Evolutionary conservation across 768 basidiomycete species (phyloP).

Genomic region (Harrya chromipes): DNA sequence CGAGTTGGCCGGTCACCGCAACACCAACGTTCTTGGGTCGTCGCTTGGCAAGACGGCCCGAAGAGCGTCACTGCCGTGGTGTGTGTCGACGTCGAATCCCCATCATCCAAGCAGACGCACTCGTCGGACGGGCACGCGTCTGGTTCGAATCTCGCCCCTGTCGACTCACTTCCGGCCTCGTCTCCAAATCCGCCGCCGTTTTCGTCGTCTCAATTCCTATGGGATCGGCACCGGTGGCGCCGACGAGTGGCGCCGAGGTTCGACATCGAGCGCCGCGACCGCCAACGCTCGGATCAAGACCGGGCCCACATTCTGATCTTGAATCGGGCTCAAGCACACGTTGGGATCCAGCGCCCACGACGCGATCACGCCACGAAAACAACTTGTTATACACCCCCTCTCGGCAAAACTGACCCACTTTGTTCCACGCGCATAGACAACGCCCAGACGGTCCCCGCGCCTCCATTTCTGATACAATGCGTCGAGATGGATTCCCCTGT

Average conservation of each 20-base stretch:
- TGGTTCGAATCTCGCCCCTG: neutral
- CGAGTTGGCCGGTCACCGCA: neutral
- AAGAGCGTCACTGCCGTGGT: neutral
- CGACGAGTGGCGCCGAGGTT: conserved; percentile 11
- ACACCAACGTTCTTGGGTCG: conserved; percentile 5
- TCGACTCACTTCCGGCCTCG: neutral
- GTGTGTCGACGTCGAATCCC: conserved; percentile 4
- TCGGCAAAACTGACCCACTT: conserved; percentile 4
- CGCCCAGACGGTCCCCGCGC: neutral
- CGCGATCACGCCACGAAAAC: conserved; percentile 11
- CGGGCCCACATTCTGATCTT: neutral
- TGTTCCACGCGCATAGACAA: neutral
- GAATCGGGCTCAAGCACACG: neutral
- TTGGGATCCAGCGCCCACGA: neutral
- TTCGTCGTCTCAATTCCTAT: neutral
- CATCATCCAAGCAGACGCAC: neutral
- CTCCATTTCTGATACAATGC: neutral
- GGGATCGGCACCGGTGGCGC: conserved; percentile 10
- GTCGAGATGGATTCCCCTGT: neutral
- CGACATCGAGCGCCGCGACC: neutral
- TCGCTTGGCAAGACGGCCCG: conserved; percentile 9
- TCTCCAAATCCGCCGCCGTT: no score
- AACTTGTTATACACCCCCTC: conserved; percentile 5
- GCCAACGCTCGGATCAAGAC: neutral
- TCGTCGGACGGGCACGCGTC: neutral